phyloP scores from a whole-genome alignment of 2,329 filamentous ascomycete genomes.

The Fonsecaea pedrosoi region DNA sequence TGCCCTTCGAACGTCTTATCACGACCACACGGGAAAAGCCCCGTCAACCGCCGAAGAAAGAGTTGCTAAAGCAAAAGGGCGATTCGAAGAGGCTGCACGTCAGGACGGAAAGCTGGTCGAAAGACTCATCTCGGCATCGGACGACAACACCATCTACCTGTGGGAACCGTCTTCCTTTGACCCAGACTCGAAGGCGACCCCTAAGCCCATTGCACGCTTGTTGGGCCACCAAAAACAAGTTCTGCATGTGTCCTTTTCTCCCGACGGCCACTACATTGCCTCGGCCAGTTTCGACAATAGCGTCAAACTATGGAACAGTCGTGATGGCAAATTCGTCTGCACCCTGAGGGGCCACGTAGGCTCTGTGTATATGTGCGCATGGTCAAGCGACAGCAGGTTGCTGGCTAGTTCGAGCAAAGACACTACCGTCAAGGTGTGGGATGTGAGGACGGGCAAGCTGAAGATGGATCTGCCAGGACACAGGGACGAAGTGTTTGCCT shows the following conservation, averaged over 20 bases:
- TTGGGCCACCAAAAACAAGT: constrained; percentile 97
- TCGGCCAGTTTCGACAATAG: constrained; percentile 93
- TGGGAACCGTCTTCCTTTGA: constrained; percentile 74
- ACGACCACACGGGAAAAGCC: constrained; percentile 77
- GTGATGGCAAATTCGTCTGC: constrained; percentile 81
- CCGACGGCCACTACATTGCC: constrained; percentile 85
- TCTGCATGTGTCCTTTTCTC: constrained; percentile 93
- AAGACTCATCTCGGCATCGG: constrained; percentile 84
- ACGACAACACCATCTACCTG: constrained; percentile 95
- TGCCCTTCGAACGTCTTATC: constrained; percentile 81
- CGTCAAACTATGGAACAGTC: constrained; percentile 87
- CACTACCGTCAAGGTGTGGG: constrained; percentile 94
- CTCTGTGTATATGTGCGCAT: constrained; percentile 89
- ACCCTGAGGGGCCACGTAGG: constrained; percentile 89
- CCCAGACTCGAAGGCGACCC: constrained; percentile 57
- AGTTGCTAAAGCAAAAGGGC: constrained; percentile 74
- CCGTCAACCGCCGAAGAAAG: constrained; percentile 74
- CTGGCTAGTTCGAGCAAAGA: constrained; percentile 89
- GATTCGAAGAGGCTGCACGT: constrained; percentile 84
- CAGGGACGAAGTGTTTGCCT: constrained; percentile 88
- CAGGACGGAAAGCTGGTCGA: constrained; percentile 79
- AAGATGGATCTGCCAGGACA: constrained; percentile 85
- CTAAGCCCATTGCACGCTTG: constrained; percentile 85
- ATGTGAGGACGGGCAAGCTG: constrained; percentile 83
- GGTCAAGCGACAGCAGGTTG: constrained; percentile 89